These are phyloP conservation scores for Niveomyces coronatus DNA, from an alignment of 2,329 filamentous ascomycete species.

Conservation along the genomic window DNA sequence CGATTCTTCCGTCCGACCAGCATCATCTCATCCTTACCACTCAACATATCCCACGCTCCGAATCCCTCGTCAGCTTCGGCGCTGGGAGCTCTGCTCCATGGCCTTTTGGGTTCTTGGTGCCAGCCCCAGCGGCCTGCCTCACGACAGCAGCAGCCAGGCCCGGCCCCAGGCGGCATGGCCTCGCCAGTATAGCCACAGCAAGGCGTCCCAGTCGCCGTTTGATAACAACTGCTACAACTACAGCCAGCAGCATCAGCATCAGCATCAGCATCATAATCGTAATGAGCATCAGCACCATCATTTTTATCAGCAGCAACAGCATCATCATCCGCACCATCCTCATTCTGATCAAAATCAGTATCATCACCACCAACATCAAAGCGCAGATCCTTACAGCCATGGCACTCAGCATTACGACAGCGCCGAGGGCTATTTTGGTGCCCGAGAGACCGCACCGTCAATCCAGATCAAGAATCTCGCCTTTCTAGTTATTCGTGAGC, in stretches of 20 bases:
- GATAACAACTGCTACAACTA: too few relatives aligned
- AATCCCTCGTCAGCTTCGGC: not conserved
- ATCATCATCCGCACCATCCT: not conserved
- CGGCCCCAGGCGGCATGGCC: too few relatives aligned
- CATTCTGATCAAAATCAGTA: not conserved
- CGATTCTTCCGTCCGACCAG: too few relatives aligned
- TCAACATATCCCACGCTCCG: too few relatives aligned
- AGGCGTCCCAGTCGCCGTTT: too few relatives aligned
- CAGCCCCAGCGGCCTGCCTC: conserved; percentile 12
- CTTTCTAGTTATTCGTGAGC: conserved; percentile 30
- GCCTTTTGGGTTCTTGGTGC: conserved; percentile 29
- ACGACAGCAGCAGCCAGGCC: conserved; percentile 11
- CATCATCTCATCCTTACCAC: too few relatives aligned
- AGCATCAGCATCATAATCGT: not conserved
- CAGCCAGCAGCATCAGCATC: not conserved
- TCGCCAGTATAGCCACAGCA: conserved; percentile 28
- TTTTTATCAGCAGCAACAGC: conserved; percentile 1
- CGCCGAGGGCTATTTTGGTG: conserved; percentile 5
- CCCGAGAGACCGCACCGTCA: conserved; percentile 14
- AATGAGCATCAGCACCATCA: conserved; percentile 1
- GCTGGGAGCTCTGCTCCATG: conserved; percentile 24
- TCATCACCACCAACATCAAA: conserved; percentile 11
- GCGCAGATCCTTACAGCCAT: conserved; percentile 5
- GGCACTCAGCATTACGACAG: conserved; percentile 4
- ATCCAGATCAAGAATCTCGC: conserved; percentile 22